A percentile compares a stretch with the other conserved stretches of the same genome.
phyloP scores from a whole-genome alignment of 257 asterid species.

The Salvia hispanica region DNA sequence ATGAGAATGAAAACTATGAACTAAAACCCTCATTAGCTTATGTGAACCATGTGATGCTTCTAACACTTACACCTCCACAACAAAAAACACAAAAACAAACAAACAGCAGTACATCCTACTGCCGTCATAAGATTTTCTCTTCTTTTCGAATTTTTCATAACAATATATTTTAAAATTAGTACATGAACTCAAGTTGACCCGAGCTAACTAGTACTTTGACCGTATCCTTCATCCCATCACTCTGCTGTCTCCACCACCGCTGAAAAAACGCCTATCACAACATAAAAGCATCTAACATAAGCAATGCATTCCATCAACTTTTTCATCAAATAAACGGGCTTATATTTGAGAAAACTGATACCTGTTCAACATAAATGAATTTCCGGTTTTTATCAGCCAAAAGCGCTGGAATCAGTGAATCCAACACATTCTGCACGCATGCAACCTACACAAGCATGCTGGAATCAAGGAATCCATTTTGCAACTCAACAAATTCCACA shows the following conservation, averaged over 20 bases:
- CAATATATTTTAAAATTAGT: neutral
- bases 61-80: neutral
- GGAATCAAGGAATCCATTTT: neutral
- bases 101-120: neutral
- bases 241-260: constrained; percentile 97
- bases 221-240: constrained; percentile 56
- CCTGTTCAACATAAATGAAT: constrained; percentile 90
- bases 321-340: neutral
- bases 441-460: constrained; percentile 62
- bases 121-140: too few relatives aligned
- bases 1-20: constrained; percentile 3
- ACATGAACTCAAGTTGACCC: constrained; percentile 97
- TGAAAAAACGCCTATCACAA: constrained; percentile 81
- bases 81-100: constrained; percentile 11
- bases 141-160: too few relatives aligned
- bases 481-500: constrained; percentile 22
- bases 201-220: constrained; percentile 63
- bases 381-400: constrained; percentile 79
- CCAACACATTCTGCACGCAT: constrained; percentile 93
- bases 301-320: constrained; percentile 1
- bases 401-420: constrained; percentile 79
- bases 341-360: constrained; percentile 7
- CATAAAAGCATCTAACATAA: constrained; percentile 16
- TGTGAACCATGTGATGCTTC: neutral
- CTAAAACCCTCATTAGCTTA: constrained; percentile 8